phyloP scores from a whole-genome alignment of 176 grass and related monocot genomes.

The Musa troglodytarum region DNA sequence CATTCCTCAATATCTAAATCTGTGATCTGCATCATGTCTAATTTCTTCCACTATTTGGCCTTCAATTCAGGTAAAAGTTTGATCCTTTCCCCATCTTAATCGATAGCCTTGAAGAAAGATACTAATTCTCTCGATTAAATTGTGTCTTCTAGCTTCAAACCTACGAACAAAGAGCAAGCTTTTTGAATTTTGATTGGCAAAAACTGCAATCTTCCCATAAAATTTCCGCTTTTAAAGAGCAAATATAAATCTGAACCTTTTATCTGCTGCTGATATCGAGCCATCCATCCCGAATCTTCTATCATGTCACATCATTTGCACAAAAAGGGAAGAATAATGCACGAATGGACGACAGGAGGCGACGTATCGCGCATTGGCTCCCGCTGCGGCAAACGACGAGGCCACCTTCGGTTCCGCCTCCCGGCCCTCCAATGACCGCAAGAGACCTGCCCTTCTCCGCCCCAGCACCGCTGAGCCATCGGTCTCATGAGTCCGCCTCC shows the following conservation, averaged over 20 bases:
- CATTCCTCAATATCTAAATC: neutral
- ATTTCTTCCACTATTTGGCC: neutral
- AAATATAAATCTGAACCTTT: neutral
- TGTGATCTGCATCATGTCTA: neutral
- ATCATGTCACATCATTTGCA: no score
- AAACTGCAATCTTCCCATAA: neutral
- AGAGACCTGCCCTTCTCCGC: neutral
- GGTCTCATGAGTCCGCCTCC: neutral
- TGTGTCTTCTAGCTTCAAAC: no score
- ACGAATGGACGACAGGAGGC: no score
- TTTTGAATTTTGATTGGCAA: neutral
- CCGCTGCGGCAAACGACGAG: neutral
- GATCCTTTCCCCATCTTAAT: neutral
- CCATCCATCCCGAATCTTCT: neutral
- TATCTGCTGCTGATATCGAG: neutral
- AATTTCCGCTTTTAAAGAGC: neutral
- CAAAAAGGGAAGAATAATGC: no score
- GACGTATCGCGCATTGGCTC: neutral
- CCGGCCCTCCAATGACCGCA: constrained; percentile 2
- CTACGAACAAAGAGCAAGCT: neutral
- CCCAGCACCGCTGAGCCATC: neutral
- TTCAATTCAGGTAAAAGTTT: neutral
- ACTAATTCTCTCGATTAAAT: no score
- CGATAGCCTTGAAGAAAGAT: no score
- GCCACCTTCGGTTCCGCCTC: neutral